phyloP scores from a whole-genome alignment of 495 filamentous ascomycete genomes.

The Annulohypoxylon bovei region DNA sequence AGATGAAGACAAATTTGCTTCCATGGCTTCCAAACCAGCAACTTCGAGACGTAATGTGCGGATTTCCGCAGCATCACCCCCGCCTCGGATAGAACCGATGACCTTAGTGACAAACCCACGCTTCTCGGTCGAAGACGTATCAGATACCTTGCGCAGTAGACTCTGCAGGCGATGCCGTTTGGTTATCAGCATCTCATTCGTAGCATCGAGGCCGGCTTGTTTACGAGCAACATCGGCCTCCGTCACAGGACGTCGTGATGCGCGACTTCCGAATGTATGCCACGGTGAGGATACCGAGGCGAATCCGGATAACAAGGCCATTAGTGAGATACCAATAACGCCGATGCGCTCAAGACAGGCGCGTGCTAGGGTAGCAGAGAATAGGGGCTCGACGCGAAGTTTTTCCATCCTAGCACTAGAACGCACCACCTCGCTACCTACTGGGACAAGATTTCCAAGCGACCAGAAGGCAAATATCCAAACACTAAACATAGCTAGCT shows the following conservation, averaged over 20 bases:
- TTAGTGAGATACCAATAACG: conserved; percentile 81
- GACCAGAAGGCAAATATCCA: conserved; percentile 82
- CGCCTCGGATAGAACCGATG: conserved; percentile 69
- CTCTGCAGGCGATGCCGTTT: conserved; percentile 74
- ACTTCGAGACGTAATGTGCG: conserved; percentile 76
- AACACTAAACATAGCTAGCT: conserved; percentile 62
- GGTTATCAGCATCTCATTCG: conserved; percentile 74
- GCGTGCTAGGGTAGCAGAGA: conserved; percentile 61
- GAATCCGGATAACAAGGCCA: conserved; percentile 85
- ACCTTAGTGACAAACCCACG: conserved; percentile 74
- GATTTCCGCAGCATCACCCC: conserved; percentile 69
- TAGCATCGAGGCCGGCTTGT: conserved; percentile 76
- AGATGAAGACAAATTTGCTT: conserved; percentile 68
- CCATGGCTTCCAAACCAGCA: conserved; percentile 80
- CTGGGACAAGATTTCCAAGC: conserved; percentile 71
- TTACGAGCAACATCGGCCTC: conserved; percentile 77
- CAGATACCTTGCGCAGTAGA: conserved; percentile 70
- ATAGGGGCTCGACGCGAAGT: conserved; percentile 23
- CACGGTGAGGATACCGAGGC: conserved; percentile 82
- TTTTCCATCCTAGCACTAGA: conserved; percentile 39
- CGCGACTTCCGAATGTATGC: conserved; percentile 76
- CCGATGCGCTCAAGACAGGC: conserved; percentile 82
- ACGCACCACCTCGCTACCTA: conserved; percentile 51
- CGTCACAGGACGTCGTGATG: conserved; percentile 63
- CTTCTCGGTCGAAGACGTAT: conserved; percentile 46